Percentiles rank a stretch among this genome's conserved stretches.
These are phyloP conservation scores for Axilococcus clingmanii DNA, from an alignment of 139 green algal genomes.

Conservation along the genomic window DNA sequence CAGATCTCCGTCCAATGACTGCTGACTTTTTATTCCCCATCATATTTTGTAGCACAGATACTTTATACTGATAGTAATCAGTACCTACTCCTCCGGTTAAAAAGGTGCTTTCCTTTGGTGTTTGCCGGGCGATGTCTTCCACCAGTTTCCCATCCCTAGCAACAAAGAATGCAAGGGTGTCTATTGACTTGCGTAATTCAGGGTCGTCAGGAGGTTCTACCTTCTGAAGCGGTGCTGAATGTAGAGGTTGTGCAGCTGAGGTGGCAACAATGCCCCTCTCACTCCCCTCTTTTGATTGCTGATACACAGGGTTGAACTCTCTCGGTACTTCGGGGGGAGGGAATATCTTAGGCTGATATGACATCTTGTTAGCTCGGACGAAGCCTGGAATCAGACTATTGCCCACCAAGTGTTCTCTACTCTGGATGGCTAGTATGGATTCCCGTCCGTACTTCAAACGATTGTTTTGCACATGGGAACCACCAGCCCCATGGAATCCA, in stretches of 20 bases:
- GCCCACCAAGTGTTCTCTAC: constrained; percentile 9
- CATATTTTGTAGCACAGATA: constrained; percentile 14
- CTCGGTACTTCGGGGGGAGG: too few relatives aligned
- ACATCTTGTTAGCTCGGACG: too few relatives aligned
- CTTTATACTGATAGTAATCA: constrained; percentile 66
- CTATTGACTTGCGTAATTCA: constrained; percentile 45
- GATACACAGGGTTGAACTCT: too few relatives aligned
- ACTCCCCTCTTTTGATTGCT: too few relatives aligned
- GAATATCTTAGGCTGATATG: too few relatives aligned
- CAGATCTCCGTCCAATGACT: constrained; percentile 13
- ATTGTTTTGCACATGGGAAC: not conserved
- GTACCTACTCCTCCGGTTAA: constrained; percentile 52
- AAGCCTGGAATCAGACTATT: constrained; percentile 23
- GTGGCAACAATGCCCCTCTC: too few relatives aligned
- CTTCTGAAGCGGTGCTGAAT: too few relatives aligned
- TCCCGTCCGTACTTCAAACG: too few relatives aligned
- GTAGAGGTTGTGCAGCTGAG: too few relatives aligned
- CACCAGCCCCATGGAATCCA: not conserved
- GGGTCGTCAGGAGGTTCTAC: constrained; percentile 42
- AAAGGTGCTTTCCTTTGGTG: constrained; percentile 42
- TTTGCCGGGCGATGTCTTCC: constrained; percentile 64
- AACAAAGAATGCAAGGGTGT: constrained; percentile 68
- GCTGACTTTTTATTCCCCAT: not conserved
- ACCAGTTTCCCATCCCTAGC: constrained; percentile 72
- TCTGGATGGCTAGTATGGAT: constrained; percentile 11